phyloP scores from a whole-genome alignment of 139 green algal genomes.

The Picochlorum sp. region DNA sequence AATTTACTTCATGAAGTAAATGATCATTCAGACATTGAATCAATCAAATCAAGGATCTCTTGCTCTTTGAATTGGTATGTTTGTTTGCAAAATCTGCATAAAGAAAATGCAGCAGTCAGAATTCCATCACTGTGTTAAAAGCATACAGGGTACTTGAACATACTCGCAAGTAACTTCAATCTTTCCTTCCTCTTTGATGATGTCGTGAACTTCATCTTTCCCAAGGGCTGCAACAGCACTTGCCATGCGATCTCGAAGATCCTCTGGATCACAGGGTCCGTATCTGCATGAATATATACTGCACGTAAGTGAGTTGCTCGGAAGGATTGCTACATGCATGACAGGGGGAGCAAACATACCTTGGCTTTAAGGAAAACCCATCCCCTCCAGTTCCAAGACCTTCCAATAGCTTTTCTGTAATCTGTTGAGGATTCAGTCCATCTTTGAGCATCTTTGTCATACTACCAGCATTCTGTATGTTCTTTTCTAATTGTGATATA shows the following conservation, averaged over 20 bases:
- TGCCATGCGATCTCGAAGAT: conserved; percentile 59
- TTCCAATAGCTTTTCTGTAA: conserved; percentile 57
- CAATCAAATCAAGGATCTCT: conserved; percentile 26
- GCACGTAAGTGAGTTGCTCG: conserved; percentile 2
- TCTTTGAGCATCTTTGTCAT: conserved; percentile 54
- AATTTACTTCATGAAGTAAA: too few relatives aligned
- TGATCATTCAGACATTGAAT: too few relatives aligned
- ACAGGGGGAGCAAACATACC: too few relatives aligned
- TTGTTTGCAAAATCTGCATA: conserved; percentile 61
- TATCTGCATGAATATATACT: too few relatives aligned
- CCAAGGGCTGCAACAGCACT: conserved; percentile 20
- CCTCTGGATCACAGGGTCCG: conserved; percentile 58
- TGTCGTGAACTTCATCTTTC: conserved; percentile 35
- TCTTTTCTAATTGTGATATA: conserved; percentile 58
- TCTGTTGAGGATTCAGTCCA: conserved; percentile 39
- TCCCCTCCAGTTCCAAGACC: conserved; percentile 35
- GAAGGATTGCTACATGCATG: neutral
- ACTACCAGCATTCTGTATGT: conserved; percentile 43
- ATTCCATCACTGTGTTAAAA: too few relatives aligned
- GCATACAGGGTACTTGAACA: too few relatives aligned
- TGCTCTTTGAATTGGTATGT: conserved; percentile 46
- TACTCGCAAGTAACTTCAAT: conserved; percentile 61
- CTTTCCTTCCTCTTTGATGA: conserved; percentile 62
- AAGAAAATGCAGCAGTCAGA: too few relatives aligned
- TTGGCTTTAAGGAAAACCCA: conserved; percentile 31